Conservation (phyloP, 371 early-diverging fungal genomes). For the Zychaea mexicana region DNA sequence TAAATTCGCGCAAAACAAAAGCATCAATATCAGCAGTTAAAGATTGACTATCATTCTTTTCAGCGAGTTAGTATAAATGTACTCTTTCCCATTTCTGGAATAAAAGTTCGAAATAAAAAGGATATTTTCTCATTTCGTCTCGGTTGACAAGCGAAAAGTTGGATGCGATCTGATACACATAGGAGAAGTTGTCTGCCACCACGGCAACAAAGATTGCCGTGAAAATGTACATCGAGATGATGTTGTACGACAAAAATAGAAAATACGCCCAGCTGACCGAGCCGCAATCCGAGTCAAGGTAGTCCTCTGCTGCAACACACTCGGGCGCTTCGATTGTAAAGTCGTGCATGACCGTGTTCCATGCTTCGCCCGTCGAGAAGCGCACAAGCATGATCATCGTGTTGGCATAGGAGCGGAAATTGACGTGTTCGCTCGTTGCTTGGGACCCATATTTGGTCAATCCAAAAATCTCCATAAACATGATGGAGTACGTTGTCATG, state of each 20-base stretch:
- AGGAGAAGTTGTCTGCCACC: constrained; percentile 74
- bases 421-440: constrained; percentile 57
- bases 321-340: constrained; percentile 62
- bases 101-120: constrained; percentile 24
- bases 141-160: constrained; percentile 64
- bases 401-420: constrained; percentile 61
- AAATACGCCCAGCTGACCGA: constrained; percentile 62
- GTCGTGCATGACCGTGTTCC: constrained; percentile 77
- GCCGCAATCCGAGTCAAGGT: constrained; percentile 70
- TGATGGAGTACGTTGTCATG: constrained; percentile 65
- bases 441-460: constrained; percentile 64
- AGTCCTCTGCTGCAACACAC: constrained; percentile 60
- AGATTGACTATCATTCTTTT: constrained; percentile 7
- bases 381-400: constrained; percentile 67
- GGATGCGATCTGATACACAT: constrained; percentile 67
- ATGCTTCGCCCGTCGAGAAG: constrained; percentile 73
- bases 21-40: constrained; percentile 10
- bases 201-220: constrained; percentile 74
- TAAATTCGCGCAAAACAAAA: constrained; percentile 6
- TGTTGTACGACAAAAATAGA: constrained; percentile 68
- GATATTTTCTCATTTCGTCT: constrained; percentile 67
- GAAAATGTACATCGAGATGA: constrained; percentile 79
- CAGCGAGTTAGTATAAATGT: not conserved
- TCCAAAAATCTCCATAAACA: constrained; percentile 76
- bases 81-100: not conserved